Conservation (phyloP, 1,284 basidiomycete species). For the Marasmius oreades region DNA sequence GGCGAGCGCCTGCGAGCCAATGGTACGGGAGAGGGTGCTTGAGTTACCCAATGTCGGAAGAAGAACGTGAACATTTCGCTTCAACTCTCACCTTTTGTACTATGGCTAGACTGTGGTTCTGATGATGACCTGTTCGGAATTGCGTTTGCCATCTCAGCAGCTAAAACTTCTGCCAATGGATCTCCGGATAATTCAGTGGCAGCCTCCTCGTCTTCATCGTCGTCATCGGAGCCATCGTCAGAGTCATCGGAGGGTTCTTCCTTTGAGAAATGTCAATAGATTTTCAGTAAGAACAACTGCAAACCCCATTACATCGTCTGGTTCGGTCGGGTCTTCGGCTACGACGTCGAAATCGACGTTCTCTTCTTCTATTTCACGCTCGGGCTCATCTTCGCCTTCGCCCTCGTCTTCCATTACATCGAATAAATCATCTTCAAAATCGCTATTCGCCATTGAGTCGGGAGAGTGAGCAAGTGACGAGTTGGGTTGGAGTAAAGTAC, state of each 20-base stretch:
- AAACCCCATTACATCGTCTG: constrained; percentile 39
- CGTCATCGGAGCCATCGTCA: constrained; percentile 57
- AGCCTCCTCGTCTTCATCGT: constrained; percentile 41
- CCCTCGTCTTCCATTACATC: constrained; percentile 45
- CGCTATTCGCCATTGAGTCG: constrained; percentile 47
- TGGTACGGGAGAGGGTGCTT: constrained; percentile 24
- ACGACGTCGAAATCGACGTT: constrained; percentile 46
- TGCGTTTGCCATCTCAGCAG: constrained; percentile 3
- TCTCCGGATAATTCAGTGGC: constrained; percentile 14
- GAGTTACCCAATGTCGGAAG: constrained; percentile 3
- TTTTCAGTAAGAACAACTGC: constrained; percentile 7
- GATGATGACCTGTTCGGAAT: constrained; percentile 5
- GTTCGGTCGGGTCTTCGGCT: constrained; percentile 59
- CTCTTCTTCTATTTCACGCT: constrained; percentile 48
- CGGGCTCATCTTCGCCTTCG: constrained; percentile 40
- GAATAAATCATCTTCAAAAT: constrained; percentile 63
- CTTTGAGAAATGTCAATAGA: constrained; percentile 25
- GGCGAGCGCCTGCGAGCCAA: constrained; percentile 47
- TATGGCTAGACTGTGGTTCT: constrained; percentile 18
- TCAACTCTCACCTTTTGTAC: constrained; percentile 18
- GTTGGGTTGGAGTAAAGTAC: neutral
- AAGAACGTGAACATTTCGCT: neutral
- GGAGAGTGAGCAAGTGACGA: neutral
- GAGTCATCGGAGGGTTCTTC: constrained; percentile 52
- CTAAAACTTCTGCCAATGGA: constrained; percentile 8